phyloP scores from a whole-genome alignment of 139 green algal genomes.

The Chlamydomonas incerta region DNA sequence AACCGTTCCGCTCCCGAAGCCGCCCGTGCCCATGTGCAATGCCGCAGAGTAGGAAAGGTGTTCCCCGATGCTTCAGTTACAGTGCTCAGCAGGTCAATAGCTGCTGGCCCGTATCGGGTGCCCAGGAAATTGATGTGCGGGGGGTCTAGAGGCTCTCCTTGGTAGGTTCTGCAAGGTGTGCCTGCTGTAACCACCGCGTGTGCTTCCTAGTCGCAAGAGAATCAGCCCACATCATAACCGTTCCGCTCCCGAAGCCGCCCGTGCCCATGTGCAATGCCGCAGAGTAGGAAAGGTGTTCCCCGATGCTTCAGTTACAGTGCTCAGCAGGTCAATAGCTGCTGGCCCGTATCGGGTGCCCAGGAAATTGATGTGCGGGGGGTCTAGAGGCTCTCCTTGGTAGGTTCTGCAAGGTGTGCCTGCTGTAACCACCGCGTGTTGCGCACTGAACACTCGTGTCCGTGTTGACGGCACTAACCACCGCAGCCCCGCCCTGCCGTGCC shows the following conservation, averaged over 20 bases:
- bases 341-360: conserved; percentile 30
- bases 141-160: conserved; percentile 26
- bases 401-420: conserved; percentile 19
- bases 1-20: too few species aligned
- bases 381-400: conserved; percentile 27
- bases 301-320: conserved; percentile 8
- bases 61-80: conserved; percentile 33
- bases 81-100: neutral
- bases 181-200: conserved; percentile 36
- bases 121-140: conserved; percentile 12
- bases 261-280: too few species aligned
- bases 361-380: conserved; percentile 14
- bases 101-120: conserved; percentile 33
- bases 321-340: conserved; percentile 1
- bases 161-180: conserved; percentile 8
- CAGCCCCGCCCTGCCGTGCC: too few species aligned
- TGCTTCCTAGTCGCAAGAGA: too few species aligned
- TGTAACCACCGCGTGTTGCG: conserved; percentile 19
- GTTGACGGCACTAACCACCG: too few species aligned
- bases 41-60: too few species aligned
- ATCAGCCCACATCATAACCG: too few species aligned
- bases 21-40: too few species aligned
- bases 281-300: neutral
- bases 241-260: too few species aligned
- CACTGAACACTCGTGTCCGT: too few species aligned